Conservation (phyloP, 345 rosid genomes). For the Physaria fendleri region DNA sequence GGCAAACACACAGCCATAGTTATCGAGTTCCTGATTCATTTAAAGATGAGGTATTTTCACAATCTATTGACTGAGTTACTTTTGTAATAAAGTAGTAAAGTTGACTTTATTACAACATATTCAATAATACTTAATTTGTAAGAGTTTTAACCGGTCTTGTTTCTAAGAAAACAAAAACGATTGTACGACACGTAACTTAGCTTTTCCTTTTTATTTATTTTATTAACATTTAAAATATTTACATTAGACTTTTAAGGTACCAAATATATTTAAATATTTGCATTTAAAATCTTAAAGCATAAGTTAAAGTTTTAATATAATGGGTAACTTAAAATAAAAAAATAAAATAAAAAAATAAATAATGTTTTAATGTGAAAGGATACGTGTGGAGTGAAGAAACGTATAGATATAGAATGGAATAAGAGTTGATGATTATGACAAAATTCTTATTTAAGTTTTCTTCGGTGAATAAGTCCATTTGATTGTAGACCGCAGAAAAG, state of each 20-base stretch:
- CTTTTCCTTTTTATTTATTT: background rate
- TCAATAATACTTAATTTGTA: background rate
- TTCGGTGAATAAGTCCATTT: background rate
- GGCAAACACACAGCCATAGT: constrained; percentile 78
- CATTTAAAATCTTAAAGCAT: too few species aligned
- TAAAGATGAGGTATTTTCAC: constrained; percentile 42
- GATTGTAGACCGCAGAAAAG: background rate
- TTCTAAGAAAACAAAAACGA: background rate
- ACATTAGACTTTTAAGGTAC: background rate
- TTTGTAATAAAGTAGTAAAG: background rate
- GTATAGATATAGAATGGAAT: background rate
- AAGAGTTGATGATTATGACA: background rate
- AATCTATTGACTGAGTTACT: background rate
- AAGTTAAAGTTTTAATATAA: too few species aligned
- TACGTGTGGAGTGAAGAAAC: background rate
- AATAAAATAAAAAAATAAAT: too few species aligned
- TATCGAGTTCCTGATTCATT: constrained; percentile 62
- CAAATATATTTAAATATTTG: background rate
- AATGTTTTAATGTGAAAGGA: background rate
- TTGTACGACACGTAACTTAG: background rate
- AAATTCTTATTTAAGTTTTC: background rate
- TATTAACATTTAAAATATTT: background rate
- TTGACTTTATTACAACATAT: background rate
- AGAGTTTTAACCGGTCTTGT: background rate
- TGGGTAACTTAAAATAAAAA: too few species aligned